Conservation (phyloP, 2,329 filamentous ascomycete genomes). For the Rhynchosporium agropyri region DNA sequence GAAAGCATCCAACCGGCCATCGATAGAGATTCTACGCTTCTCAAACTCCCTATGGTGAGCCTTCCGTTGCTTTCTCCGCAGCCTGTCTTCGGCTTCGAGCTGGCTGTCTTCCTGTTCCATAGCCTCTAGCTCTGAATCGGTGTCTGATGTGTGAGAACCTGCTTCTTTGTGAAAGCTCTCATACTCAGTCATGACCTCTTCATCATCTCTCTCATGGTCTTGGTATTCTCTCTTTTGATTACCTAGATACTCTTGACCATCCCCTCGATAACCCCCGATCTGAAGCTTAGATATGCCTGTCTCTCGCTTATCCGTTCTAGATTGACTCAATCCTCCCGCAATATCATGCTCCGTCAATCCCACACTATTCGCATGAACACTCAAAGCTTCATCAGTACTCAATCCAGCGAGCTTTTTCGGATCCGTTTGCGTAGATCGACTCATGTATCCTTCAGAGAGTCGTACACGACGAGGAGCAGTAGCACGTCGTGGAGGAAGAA, state of each 20-base stretch:
- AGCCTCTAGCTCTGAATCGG: background rate
- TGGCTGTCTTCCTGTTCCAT: background rate
- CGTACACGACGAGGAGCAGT: background rate
- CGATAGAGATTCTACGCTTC: background rate
- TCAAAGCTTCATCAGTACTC: background rate
- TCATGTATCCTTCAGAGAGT: background rate
- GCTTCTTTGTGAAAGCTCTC: background rate
- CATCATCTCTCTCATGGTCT: background rate
- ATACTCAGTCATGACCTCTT: background rate
- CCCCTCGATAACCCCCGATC: background rate
- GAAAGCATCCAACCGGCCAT: background rate
- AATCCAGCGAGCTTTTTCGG: background rate
- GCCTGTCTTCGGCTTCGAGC: background rate
- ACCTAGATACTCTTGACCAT: background rate
- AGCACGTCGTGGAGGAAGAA: background rate
- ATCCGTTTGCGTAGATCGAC: background rate
- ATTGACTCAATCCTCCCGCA: background rate
- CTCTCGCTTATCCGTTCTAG: background rate
- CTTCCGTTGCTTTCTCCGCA: constrained; percentile 1
- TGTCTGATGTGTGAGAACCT: background rate
- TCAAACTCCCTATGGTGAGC: no score
- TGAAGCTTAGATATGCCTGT: background rate
- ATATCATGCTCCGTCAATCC: background rate
- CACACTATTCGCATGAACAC: constrained; percentile 1
- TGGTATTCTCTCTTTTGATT: background rate